Base-by-base conservation (phyloP, 2,329 filamentous ascomycete species). In the Botrytis aclada region DNA sequence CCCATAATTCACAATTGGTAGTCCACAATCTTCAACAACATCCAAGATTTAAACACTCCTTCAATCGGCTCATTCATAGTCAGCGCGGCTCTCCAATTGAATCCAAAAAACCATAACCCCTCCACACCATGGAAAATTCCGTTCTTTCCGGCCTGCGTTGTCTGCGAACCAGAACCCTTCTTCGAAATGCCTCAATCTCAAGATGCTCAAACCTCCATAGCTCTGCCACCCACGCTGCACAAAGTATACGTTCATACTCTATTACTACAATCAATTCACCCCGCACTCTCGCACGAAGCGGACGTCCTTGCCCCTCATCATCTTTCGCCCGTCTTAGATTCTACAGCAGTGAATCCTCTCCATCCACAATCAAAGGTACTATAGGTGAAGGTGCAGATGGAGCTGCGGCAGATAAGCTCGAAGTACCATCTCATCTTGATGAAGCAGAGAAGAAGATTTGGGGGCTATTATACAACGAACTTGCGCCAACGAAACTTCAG, bases 401-500 rank as follows among this genome's bases (percentile, higher is more conserved):
- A 18, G 63, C 67, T 16, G 34, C 37, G 29, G 54, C 47, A 32
- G 63, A 72, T 29, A 20, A n/a, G 29, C 43, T 70, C 3, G 25
- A 70, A 37, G 65, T 66, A 5, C 71, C 71, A n/a, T 37, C 62
- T n/a, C 56, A 70, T 56, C 66, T 72, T 14, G 71, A 72, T 20
- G 65, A 45, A 20, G 65, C 64, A 25, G 71, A 72, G 25, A 70
- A 63, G 39, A 69, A 69, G n/a, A 72, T 72, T 34, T 72, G 71
- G 71, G 29, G 56, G 25, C 76, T 81, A 56, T 74, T 83, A 64
- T 77, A 72, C 34, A 76, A 71, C n/a, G 77, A 80, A 65, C 75
- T 83, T 65, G 73, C 78, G 41, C 79, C 79, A 37, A 69, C 74
- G 54, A 77, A 77, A 65, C 72, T 83, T 58, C 78, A 81, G 71